A percentile compares a stretch with the other conserved stretches of the same genome.
These are phyloP conservation scores for Suillus weaverae DNA, from an alignment of 768 basidiomycete genomes.

Conservation along the genomic window DNA sequence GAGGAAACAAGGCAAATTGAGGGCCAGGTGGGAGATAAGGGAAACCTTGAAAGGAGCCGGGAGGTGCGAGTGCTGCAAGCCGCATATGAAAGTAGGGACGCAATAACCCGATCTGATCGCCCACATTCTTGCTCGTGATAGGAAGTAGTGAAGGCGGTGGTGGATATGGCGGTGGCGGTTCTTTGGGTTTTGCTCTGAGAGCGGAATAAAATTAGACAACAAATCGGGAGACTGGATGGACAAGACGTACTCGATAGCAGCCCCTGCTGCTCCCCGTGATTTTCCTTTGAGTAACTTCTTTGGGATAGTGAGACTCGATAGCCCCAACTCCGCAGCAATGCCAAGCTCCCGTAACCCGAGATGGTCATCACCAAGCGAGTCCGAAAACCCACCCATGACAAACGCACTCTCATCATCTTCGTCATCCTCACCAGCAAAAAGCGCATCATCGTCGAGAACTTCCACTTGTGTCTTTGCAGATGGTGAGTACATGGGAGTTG, in stretches of 20 bases:
- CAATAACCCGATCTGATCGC: constrained; percentile 84
- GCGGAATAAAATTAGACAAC: background rate
- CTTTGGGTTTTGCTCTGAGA: constrained; percentile 58
- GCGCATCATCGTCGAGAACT: constrained; percentile 48
- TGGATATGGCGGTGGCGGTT: constrained; percentile 82
- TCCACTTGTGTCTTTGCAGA: constrained; percentile 40
- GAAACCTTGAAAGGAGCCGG: constrained; percentile 13
- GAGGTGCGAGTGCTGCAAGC: constrained; percentile 44
- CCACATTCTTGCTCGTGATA: constrained; percentile 62
- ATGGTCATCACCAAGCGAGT: constrained; percentile 89
- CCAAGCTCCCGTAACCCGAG: constrained; percentile 86
- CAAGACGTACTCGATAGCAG: constrained; percentile 48
- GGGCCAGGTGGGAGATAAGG: constrained; percentile 11
- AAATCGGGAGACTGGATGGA: background rate
- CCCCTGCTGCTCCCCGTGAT: constrained; percentile 40
- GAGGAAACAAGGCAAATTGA: constrained; percentile 5
- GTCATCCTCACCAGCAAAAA: constrained; percentile 56
- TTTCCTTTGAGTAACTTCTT: constrained; percentile 73
- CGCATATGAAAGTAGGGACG: constrained; percentile 69
- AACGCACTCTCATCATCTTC: constrained; percentile 67
- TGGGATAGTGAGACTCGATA: constrained; percentile 77
- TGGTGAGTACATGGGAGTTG: background rate
- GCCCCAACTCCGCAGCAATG: constrained; percentile 81
- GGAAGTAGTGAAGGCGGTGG: constrained; percentile 81
- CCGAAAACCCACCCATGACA: constrained; percentile 84